Evolutionary conservation across 2,329 filamentous ascomycete genomes (phyloP).

Genomic region (Ophiocordyceps camponoti-leonardi): DNA sequence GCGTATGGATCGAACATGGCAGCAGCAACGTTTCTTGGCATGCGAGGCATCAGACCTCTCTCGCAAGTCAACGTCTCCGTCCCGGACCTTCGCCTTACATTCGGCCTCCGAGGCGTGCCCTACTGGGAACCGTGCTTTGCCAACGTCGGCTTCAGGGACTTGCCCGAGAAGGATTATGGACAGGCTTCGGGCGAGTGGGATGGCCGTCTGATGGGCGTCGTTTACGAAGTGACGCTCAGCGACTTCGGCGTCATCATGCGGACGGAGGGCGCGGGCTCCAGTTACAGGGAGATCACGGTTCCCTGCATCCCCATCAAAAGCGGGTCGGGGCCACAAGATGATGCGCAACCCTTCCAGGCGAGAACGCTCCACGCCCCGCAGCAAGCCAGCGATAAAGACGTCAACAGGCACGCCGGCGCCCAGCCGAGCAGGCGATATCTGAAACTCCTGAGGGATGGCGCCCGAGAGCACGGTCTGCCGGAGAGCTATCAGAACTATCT

Average conservation of each 20-base stretch:
- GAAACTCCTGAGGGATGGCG: conserved; percentile 62
- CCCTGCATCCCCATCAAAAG: conserved; percentile 57
- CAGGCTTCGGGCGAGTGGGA: conserved; percentile 35
- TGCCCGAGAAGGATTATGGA: conserved; percentile 17
- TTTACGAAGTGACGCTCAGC: conserved; percentile 75
- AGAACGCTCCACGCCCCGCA: conserved; percentile 67
- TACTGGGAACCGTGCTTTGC: conserved; percentile 89
- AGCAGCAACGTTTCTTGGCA: conserved; percentile 61
- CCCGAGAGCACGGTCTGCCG: conserved; percentile 64
- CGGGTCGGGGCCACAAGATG: conserved; percentile 33
- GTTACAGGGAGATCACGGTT: conserved; percentile 73
- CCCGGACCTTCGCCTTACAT: conserved; percentile 60
- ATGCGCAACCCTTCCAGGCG: conserved; percentile 54
- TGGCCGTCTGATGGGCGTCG: conserved; percentile 76
- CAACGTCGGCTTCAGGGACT: conserved; percentile 50
- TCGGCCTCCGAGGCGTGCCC: conserved; percentile 71
- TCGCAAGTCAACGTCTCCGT: conserved; percentile 69
- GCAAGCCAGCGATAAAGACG: conserved; percentile 8
- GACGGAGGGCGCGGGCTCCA: conserved; percentile 72
- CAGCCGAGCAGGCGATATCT: conserved; percentile 76
- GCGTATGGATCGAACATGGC: conserved; percentile 88
- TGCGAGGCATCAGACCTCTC: conserved; percentile 63
- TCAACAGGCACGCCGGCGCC: conserved; percentile 46
- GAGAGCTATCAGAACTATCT: conserved; percentile 63
- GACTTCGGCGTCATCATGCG: conserved; percentile 80